These are phyloP conservation scores for Erucastrum elatum DNA, from an alignment of 345 rosid species.

Conservation along the genomic window DNA sequence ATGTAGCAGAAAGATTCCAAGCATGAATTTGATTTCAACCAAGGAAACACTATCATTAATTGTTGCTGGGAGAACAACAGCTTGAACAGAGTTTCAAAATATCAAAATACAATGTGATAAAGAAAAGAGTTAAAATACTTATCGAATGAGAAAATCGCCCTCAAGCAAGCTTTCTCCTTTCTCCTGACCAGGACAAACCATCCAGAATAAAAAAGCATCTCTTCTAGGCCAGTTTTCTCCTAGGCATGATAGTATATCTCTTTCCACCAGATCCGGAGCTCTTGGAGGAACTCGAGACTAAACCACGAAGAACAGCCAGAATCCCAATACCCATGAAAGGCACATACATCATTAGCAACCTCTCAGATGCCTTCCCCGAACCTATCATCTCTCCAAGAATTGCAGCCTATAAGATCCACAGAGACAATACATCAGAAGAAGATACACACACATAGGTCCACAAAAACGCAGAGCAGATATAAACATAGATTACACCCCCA, in stretches of 20 bases:
- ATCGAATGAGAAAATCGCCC: slow-evolving; percentile 16
- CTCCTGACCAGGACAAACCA: slow-evolving; percentile 6
- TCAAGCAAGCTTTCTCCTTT: slow-evolving; percentile 59
- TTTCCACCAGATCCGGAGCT: slow-evolving; percentile 37
- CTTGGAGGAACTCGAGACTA: slow-evolving; percentile 38
- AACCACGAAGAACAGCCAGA: slow-evolving; percentile 63
- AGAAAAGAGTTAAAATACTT: neutral
- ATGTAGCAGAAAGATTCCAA: neutral
- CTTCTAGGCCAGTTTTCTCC: slow-evolving; percentile 65
- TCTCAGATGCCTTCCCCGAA: slow-evolving; percentile 62
- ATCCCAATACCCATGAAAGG: slow-evolving; percentile 61
- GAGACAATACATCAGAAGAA: neutral
- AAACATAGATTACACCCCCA: neutral
- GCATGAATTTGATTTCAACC: slow-evolving; percentile 6
- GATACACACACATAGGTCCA: neutral
- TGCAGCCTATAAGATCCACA: slow-evolving; percentile 49
- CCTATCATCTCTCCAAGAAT: slow-evolving; percentile 60
- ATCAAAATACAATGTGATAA: neutral
- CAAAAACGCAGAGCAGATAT: neutral
- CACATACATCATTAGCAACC: slow-evolving; percentile 51
- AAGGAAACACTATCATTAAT: slow-evolving; percentile 1
- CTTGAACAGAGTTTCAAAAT: neutral
- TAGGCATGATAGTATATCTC: slow-evolving; percentile 41
- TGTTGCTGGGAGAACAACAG: neutral
- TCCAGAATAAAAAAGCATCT: neutral